Evolutionary conservation across 2,329 filamentous ascomycete genomes (phyloP).

Genomic region (Penicillium psychrosexuale): DNA sequence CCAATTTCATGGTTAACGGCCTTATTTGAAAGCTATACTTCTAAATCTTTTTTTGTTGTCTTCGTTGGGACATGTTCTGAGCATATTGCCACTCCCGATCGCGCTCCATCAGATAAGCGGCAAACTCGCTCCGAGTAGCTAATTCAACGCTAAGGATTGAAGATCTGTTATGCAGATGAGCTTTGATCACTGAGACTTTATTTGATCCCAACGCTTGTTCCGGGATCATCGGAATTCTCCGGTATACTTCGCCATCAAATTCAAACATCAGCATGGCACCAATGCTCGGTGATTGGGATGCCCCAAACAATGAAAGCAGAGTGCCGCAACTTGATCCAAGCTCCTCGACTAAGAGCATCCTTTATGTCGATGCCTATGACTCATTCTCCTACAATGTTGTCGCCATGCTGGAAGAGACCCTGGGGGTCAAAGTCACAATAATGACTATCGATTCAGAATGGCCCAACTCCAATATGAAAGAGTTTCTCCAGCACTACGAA

Average conservation of each 20-base stretch:
- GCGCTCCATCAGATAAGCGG: neutral
- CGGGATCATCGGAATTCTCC: neutral
- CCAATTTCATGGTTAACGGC: neutral
- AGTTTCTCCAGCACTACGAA: constrained; percentile 62
- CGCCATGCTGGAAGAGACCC: constrained; percentile 68
- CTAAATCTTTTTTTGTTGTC: neutral
- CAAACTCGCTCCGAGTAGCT: neutral
- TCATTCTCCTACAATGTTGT: constrained; percentile 96
- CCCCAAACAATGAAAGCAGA: neutral
- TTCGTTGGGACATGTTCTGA: neutral
- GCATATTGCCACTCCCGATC: neutral
- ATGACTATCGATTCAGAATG: constrained; percentile 64
- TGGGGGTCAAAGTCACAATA: constrained; percentile 66
- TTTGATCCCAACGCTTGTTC: neutral
- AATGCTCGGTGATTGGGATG: constrained; percentile 29
- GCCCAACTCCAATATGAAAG: constrained; percentile 44
- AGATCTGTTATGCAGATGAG: neutral
- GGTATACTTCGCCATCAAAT: constrained; percentile 9
- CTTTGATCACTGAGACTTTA: neutral
- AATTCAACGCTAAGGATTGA: neutral
- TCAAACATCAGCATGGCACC: constrained; percentile 26
- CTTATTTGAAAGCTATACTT: neutral
- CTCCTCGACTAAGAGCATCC: constrained; percentile 49
- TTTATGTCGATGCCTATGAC: constrained; percentile 95
- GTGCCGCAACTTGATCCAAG: neutral